Base-by-base conservation (phyloP, 2,329 filamentous ascomycete species). In the Stemphylium lycopersici region DNA sequence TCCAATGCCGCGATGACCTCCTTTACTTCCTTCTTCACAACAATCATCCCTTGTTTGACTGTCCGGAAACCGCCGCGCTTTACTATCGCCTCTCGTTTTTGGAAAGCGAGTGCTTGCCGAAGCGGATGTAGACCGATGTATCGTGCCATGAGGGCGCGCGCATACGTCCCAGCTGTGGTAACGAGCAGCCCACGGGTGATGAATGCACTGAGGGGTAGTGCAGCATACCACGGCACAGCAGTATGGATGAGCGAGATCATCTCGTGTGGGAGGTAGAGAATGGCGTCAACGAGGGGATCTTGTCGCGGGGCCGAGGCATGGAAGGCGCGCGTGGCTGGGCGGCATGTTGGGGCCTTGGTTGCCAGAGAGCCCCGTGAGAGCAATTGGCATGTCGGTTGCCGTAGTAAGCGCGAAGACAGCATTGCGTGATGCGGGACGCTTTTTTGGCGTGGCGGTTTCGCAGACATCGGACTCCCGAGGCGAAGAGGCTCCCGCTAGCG, bases 181-280 rank as follows among this genome's bases (percentile, higher is more conserved):
- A 80, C 77, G 45, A 85, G 67, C 6, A 75, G 50, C 15, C 70
- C 75, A 42, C 84, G 81, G 2, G 85, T 74, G 13, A 80, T 44
- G 36, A 86, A 64, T 3, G 84, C 84, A 3, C 82, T 78, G 48
- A 84, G 69, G 4, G 84, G 84, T 37, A 87, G 79, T 16, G 81
- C 80, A 11, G 77, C 74, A 6, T 73, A 80, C 84, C 84, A 87
- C 49, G 83, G 77, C 2, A 86, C 73, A 38, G 77, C 74, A 13
- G 76, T 78, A 65, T 86, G 82, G 74, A 91, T 62, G 22, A 74
- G 62, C 50, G 80, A 73, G 48, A 85, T 74, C 53, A 81, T 65
- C 44, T 71, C 69, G 58, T 82, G 78, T 2, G 81, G 78, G 26
- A 75, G 63, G 38, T 74, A 69, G 40, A 83, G 62, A 36, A 77